Percentiles rank a stretch among this genome's conserved stretches.
phyloP scores from a whole-genome alignment of 225 moss, liverwort and hornwort genomes.

The Thuidium tamariscinum region DNA sequence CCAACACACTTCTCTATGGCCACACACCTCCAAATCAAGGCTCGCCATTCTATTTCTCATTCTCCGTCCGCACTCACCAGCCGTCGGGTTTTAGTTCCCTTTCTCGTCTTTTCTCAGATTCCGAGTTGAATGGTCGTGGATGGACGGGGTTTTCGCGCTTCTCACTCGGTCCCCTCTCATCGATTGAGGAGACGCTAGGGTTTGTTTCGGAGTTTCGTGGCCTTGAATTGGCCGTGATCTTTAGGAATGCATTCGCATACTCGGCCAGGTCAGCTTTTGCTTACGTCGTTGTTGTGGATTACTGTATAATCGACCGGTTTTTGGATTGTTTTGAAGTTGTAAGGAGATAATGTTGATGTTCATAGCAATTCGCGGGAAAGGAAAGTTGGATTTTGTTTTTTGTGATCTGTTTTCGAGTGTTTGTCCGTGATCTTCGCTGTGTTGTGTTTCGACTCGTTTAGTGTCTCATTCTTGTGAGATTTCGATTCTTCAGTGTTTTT shows the following conservation, averaged over 20 bases:
- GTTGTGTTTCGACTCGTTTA: not conserved
- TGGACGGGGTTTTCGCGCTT: not conserved
- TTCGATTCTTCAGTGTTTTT: not conserved
- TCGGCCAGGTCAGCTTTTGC: slow-evolving; percentile 10
- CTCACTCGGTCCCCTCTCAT: not conserved
- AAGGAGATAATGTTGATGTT: not conserved
- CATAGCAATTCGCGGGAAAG: not conserved
- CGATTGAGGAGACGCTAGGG: not conserved
- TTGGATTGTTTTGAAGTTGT: not conserved
- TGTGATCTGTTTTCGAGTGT: not conserved
- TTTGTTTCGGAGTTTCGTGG: not conserved
- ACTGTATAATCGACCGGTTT: not conserved
- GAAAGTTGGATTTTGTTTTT: not conserved
- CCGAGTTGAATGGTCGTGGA: not conserved
- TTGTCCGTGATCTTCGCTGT: not conserved
- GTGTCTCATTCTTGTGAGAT: not conserved
- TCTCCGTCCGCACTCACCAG: not conserved
- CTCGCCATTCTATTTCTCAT: not conserved
- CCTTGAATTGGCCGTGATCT: not conserved
- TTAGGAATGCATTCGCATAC: slow-evolving; percentile 10
- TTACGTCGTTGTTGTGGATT: not conserved
- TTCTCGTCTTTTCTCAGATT: not conserved
- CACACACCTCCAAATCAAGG: not conserved
- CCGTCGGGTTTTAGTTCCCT: no score
- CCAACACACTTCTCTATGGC: not conserved